Evolutionary conservation across 768 basidiomycete species (phyloP), one percentile per base, ranked within the genome.

Genomic region (Boletales sp.): DNA sequence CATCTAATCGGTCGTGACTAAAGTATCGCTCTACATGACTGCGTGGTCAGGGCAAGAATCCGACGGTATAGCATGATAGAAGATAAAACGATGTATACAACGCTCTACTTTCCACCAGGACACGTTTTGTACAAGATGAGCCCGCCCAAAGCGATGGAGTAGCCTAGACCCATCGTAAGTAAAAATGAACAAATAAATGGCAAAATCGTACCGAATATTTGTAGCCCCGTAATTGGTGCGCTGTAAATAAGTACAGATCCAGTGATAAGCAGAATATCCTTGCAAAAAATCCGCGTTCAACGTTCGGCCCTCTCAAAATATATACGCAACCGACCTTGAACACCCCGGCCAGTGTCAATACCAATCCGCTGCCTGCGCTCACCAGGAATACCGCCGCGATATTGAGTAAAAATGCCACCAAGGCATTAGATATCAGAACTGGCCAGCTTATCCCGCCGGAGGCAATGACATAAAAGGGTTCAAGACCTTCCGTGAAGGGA

Each of bases 341-440:
- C 21, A 97, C 94, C 14, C 94, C 94, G 3, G 94, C 94, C 5
- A 98, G 79, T 3, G 94, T 97, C 56, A 97, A 74, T 17, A 97
- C 82, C 51, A 97, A 75, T 2, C 94, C 92, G 43, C 86, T 88
- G 14, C 86, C 94, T 0, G 84, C 88, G 38, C 92, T 81, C 31
- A 97, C 92, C 60, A 97, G 76, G 74, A 94, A 97, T 17, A 97
- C 94, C 10, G 94, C 94, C 1, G 94, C 90, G 36, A 97, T 78
- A 63, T 97, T 97, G 53, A 97, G 76, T 34, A 85, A 73, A 74
- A 98, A 94, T 0, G 95, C 94, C 30, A 92, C 80, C 40, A 73
- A 66, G 0, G 95, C 97, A 66, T 99, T 99, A 58, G 83, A 77
- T 52, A 95, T 2, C 43, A 97, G 75, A 54, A 95, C 72, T 10